A percentile compares a stretch with the other conserved stretches of the same genome.
These are phyloP conservation scores for Tolypocladium cylindrosporum DNA, from an alignment of 2,329 filamentous ascomycete species.

Conservation along the genomic window DNA sequence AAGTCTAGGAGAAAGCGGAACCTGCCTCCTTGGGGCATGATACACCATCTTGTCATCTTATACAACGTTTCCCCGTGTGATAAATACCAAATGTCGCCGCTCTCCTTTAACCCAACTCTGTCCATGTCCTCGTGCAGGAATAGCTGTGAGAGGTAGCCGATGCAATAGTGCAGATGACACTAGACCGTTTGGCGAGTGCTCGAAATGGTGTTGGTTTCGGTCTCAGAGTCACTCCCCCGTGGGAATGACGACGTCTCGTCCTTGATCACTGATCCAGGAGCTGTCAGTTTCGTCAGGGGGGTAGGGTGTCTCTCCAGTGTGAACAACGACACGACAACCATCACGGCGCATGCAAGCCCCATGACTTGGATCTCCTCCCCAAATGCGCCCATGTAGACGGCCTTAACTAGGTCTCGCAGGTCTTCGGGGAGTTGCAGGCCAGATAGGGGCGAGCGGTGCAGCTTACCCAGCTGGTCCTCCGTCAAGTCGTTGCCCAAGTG, in stretches of 20 bases:
- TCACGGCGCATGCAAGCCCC: conserved; percentile 30
- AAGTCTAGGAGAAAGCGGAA: not conserved
- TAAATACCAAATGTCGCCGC: not conserved
- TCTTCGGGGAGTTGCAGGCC: conserved; percentile 22
- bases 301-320: conserved; percentile 32
- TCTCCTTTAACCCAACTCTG: not conserved
- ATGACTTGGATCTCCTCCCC: conserved; percentile 35
- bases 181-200: conserved; percentile 12
- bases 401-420: conserved; percentile 23
- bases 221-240: conserved; percentile 26
- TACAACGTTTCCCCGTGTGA: not conserved
- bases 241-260: conserved; percentile 16
- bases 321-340: conserved; percentile 32
- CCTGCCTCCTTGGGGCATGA: not conserved
- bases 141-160: not conserved
- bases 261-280: conserved; percentile 11
- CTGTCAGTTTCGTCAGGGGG: conserved; percentile 20
- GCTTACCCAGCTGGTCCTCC: conserved; percentile 24
- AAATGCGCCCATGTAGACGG: conserved; percentile 36
- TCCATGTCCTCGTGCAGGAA: too few relatives aligned
- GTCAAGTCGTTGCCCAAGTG: conserved; percentile 26
- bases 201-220: conserved; percentile 22
- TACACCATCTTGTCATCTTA: not conserved
- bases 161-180: not conserved
- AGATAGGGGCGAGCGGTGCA: conserved; percentile 34